A percentile compares a stretch with the other conserved stretches of the same genome.
phyloP scores from a whole-genome alignment of 2,329 filamentous ascomycete species.

The Tolypocladium endophyticum region DNA sequence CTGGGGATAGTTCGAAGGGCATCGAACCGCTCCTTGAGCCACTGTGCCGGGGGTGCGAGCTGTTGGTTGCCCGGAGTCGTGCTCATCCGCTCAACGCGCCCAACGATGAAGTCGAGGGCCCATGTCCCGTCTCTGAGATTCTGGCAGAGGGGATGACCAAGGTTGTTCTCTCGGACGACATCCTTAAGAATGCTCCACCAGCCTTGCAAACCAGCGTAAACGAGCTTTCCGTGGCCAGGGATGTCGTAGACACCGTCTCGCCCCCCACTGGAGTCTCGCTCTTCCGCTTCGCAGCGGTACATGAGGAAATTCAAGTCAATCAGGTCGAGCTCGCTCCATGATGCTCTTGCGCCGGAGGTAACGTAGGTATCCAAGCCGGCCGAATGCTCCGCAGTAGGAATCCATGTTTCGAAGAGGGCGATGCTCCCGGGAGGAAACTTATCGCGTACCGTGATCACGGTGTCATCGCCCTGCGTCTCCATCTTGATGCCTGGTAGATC shows the following conservation, averaged over 20 bases:
- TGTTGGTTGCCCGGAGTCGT: conserved; percentile 49
- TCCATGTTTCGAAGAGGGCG: conserved; percentile 91
- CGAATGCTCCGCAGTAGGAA: conserved; percentile 76
- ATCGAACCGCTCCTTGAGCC: conserved; percentile 78
- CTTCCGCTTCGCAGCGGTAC: conserved; percentile 87
- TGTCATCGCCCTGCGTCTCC: conserved; percentile 62
- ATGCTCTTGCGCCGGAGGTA: conserved; percentile 67
- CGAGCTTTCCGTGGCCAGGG: conserved; percentile 70
- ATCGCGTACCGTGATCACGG: conserved; percentile 68
- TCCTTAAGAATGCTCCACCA: conserved; percentile 91
- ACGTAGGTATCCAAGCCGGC: conserved; percentile 78
- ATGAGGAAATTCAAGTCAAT: conserved; percentile 85
- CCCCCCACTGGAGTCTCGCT: conserved; percentile 65
- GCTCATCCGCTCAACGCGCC: conserved; percentile 64
- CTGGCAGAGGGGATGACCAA: conserved; percentile 87
- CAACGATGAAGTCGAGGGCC: conserved; percentile 81
- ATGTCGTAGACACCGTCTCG: conserved; percentile 83
- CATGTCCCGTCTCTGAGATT: conserved; percentile 86
- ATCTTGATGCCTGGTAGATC: conserved; percentile 65
- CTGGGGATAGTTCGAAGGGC: conserved; percentile 76
- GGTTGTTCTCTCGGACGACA: conserved; percentile 78
- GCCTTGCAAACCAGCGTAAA: conserved; percentile 94
- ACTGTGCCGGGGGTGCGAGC: conserved; percentile 57
- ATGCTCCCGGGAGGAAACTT: conserved; percentile 90
- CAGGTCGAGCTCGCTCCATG: conserved; percentile 64